Conservation (phyloP, 2,329 filamentous ascomycete species). For the Pseudomassariella vexata region DNA sequence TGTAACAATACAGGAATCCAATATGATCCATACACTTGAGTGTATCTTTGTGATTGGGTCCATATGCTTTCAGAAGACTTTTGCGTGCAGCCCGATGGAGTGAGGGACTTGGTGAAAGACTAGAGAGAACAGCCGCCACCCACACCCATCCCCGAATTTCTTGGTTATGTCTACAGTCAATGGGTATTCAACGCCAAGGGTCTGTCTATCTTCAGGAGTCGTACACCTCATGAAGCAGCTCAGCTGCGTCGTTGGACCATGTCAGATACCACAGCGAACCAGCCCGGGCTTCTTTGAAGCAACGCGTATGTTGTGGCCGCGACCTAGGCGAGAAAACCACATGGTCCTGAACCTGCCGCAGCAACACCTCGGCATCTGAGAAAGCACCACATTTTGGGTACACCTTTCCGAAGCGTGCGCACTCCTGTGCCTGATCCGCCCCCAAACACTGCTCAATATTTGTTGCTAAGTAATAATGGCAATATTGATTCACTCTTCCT, state of each 20-base stretch:
- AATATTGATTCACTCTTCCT: background rate
- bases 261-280: background rate
- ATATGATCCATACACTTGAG: slow-evolving; percentile 5
- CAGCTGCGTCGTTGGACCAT: slow-evolving; percentile 1
- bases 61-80: slow-evolving; percentile 5
- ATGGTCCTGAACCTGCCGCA: slow-evolving; percentile 5
- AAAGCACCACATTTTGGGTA: slow-evolving; percentile 9
- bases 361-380: slow-evolving; percentile 6
- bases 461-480: background rate
- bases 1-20: slow-evolving; percentile 4
- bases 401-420: slow-evolving; percentile 9
- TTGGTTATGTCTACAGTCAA: slow-evolving; percentile 3
- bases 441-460: slow-evolving; percentile 3
- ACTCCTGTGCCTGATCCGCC: slow-evolving; percentile 4
- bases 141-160: slow-evolving; percentile 2
- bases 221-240: slow-evolving; percentile 1
- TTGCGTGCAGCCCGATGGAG: slow-evolving; percentile 5
- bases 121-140: too few relatives aligned
- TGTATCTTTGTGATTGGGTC: slow-evolving; percentile 2
- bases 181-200: background rate
- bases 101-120: slow-evolving; percentile 4
- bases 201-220: background rate
- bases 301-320: slow-evolving; percentile 7
- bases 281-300: slow-evolving; percentile 3
- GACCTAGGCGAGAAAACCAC: slow-evolving; percentile 5